Conservation (phyloP, 1,284 basidiomycete genomes). For the Fomitopsis betulina region DNA sequence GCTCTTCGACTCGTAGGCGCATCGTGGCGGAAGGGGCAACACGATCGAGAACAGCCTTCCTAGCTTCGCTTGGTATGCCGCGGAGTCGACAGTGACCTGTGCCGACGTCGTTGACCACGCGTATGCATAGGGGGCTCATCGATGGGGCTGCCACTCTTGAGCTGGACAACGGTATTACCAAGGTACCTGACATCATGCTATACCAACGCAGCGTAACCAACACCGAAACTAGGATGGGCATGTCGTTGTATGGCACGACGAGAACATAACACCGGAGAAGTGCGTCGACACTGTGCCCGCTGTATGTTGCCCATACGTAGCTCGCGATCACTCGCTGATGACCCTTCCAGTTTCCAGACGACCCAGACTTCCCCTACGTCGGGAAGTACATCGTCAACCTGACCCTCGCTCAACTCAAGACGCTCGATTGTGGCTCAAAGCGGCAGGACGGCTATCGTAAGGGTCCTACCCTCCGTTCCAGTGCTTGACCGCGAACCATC, state of each 20-base stretch:
- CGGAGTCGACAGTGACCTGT: background rate
- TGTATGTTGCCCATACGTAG: slow-evolving; percentile 31
- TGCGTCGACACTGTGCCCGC: slow-evolving; percentile 63
- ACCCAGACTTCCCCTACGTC: slow-evolving; percentile 66
- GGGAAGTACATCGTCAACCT: slow-evolving; percentile 74
- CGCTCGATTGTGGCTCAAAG: slow-evolving; percentile 74
- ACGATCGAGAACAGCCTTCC: slow-evolving; percentile 66
- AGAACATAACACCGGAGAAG: slow-evolving; percentile 55
- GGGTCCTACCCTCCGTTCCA: slow-evolving; percentile 18
- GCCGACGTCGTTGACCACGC: background rate
- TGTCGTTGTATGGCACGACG: slow-evolving; percentile 79
- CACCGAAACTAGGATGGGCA: slow-evolving; percentile 51
- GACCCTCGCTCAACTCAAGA: slow-evolving; percentile 72
- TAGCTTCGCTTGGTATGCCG: slow-evolving; percentile 65
- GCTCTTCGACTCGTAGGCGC: slow-evolving; percentile 44
- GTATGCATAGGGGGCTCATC: slow-evolving; percentile 53
- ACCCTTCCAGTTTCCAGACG: slow-evolving; percentile 38
- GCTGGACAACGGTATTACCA: slow-evolving; percentile 73
- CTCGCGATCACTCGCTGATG: background rate
- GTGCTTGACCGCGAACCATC: background rate
- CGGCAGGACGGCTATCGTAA: slow-evolving; percentile 58
- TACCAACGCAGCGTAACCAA: background rate
- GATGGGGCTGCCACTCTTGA: slow-evolving; percentile 74
- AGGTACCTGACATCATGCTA: slow-evolving; percentile 32
- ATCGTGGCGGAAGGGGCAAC: slow-evolving; percentile 73